Evolutionary conservation across 1,284 basidiomycete species (phyloP).

Genomic region (Cryptococcus jaspeensis): DNA sequence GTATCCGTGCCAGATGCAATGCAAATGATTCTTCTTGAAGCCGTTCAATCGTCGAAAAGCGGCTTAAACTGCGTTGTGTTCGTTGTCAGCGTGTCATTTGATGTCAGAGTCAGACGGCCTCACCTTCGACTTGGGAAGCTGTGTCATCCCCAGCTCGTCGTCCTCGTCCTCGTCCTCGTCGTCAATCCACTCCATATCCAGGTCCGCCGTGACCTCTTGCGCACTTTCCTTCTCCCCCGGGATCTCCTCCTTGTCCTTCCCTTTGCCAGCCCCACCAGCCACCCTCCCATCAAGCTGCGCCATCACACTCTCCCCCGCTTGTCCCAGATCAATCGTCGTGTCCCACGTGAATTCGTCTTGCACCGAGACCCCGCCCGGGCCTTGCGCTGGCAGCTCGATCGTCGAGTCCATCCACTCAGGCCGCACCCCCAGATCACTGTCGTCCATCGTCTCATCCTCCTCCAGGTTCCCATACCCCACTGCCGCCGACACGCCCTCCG

Average conservation of each 20-base stretch:
- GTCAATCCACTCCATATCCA: constrained; percentile 15
- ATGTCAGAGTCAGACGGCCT: not conserved
- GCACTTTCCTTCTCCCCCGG: constrained; percentile 6
- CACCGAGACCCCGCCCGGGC: not conserved
- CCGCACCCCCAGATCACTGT: not conserved
- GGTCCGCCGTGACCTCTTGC: constrained; percentile 11
- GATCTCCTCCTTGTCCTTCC: constrained; percentile 5
- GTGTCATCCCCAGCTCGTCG: constrained; percentile 23
- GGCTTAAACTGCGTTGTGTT: no score
- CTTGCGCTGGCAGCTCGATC: not conserved
- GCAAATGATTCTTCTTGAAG: no score
- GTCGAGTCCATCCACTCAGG: not conserved
- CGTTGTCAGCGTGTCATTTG: no score
- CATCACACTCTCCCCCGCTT: constrained; percentile 18
- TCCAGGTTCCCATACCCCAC: not conserved
- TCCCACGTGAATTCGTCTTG: not conserved
- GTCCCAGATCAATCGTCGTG: constrained; percentile 8
- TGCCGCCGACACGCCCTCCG: not conserved
- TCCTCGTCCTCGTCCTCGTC: constrained; percentile 22
- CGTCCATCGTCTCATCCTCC: not conserved
- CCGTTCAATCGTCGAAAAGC: no score
- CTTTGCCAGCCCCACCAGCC: constrained; percentile 6
- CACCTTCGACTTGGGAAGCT: constrained; percentile 5
- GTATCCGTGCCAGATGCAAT: no score
- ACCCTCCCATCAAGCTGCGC: constrained; percentile 4